phyloP scores from a whole-genome alignment of 2,329 filamentous ascomycete species.

The Blastomyces silverae region DNA sequence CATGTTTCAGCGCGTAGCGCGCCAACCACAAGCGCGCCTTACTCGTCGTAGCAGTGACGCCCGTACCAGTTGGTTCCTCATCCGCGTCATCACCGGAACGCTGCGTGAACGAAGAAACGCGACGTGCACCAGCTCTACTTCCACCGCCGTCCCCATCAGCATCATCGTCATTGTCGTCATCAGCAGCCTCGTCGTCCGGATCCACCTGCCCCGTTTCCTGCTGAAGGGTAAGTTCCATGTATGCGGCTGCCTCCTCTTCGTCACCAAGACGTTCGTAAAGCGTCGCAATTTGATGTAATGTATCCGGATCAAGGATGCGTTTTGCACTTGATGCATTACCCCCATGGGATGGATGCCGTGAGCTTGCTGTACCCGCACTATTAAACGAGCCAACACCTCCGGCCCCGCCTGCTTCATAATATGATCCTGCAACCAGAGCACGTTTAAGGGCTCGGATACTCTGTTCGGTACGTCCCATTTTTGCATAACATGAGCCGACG shows the following conservation, averaged over 20 bases:
- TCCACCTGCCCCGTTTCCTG: conserved; percentile 70
- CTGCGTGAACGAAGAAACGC: conserved; percentile 23
- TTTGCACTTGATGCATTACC: conserved; percentile 26
- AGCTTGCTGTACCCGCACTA: conserved; percentile 42
- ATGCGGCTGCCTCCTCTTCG: conserved; percentile 72
- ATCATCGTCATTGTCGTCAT: conserved; percentile 29
- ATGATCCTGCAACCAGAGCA: conserved; percentile 78
- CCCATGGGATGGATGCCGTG: conserved; percentile 25
- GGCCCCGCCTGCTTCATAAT: conserved; percentile 59
- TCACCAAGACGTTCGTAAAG: conserved; percentile 80
- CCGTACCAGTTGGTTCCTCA: conserved; percentile 53
- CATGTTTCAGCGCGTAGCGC: conserved; percentile 65
- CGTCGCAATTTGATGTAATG: conserved; percentile 78
- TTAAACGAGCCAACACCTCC: conserved; percentile 25
- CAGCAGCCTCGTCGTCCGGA: conserved; percentile 32
- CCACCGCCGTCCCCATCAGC: conserved; percentile 30
- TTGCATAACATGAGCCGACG: conserved; percentile 82
- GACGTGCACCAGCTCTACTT: conserved; percentile 46
- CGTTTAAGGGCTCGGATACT: conserved; percentile 94
- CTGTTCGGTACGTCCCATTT: conserved; percentile 78
- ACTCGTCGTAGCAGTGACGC: conserved; percentile 84
- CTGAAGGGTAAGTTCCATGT: conserved; percentile 92
- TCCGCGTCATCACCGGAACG: conserved; percentile 36
- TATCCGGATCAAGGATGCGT: conserved; percentile 73
- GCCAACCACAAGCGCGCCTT: conserved; percentile 94